Percentiles rank a stretch among this genome's conserved stretches.
Evolutionary conservation across 495 filamentous ascomycete genomes (phyloP).

Genomic region (Glonium stellatum): DNA sequence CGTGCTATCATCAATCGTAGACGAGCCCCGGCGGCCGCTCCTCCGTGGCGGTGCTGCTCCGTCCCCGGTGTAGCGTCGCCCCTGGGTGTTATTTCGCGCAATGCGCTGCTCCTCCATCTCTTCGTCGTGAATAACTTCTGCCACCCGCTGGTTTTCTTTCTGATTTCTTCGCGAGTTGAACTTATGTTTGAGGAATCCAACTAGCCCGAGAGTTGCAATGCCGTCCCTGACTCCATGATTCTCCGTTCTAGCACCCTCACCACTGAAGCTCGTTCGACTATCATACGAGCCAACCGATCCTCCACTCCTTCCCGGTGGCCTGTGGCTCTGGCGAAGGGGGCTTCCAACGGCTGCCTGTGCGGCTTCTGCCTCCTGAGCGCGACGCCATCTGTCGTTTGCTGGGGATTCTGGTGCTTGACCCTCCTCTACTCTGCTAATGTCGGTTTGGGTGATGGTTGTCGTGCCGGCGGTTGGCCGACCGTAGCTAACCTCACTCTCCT

Average conservation of each 20-base stretch:
- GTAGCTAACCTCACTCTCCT: constrained; percentile 41
- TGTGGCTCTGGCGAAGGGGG: constrained; percentile 17
- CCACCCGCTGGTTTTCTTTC: constrained; percentile 58
- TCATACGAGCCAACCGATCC: constrained; percentile 34
- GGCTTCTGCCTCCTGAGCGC: constrained; percentile 37
- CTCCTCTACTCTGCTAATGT: constrained; percentile 38
- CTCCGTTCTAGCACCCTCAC: constrained; percentile 24
- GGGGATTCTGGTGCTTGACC: constrained; percentile 36
- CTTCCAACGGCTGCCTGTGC: constrained; percentile 29
- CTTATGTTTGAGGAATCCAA: constrained; percentile 58
- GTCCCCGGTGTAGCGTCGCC: constrained; percentile 31
- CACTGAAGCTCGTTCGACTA: constrained; percentile 28
- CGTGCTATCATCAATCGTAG: constrained; percentile 15
- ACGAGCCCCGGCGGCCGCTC: constrained; percentile 10
- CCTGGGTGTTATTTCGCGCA: constrained; percentile 47
- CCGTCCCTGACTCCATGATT: constrained; percentile 53
- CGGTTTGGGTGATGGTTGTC: constrained; percentile 32
- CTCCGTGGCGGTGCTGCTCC: constrained; percentile 16
- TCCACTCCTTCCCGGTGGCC: constrained; percentile 37
- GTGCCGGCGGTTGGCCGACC: constrained; percentile 26
- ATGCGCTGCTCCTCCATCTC: constrained; percentile 57
- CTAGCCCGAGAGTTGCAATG: constrained; percentile 58
- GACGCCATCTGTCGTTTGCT: constrained; percentile 33
- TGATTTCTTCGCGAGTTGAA: constrained; percentile 54
- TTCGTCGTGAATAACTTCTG: constrained; percentile 49